These are phyloP conservation scores for Ophiocordyceps camponoti-floridani DNA, from an alignment of 2,329 filamentous ascomycete genomes.

Conservation along the genomic window DNA sequence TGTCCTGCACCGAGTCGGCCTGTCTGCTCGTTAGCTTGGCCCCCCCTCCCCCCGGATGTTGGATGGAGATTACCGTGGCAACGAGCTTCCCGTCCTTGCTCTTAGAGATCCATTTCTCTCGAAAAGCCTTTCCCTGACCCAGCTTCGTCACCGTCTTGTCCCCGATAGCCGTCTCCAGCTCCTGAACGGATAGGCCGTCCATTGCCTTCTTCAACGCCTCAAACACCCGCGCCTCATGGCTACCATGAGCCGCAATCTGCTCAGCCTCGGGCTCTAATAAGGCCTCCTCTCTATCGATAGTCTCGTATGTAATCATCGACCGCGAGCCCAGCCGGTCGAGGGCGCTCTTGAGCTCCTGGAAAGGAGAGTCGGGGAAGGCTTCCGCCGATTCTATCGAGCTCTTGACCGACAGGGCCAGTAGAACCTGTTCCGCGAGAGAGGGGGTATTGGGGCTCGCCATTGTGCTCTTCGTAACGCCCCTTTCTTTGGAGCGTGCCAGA, in stretches of 20 bases:
- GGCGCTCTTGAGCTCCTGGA: constrained; percentile 62
- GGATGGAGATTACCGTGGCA: constrained; percentile 23
- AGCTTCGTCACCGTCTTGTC: constrained; percentile 61
- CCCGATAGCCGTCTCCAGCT: constrained; percentile 51
- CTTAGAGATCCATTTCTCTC: constrained; percentile 52
- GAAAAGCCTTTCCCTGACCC: constrained; percentile 92
- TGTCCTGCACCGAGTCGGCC: constrained; percentile 62
- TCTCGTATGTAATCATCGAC: constrained; percentile 75
- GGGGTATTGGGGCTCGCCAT: constrained; percentile 24
- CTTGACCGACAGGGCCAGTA: constrained; percentile 45
- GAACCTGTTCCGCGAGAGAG: constrained; percentile 39
- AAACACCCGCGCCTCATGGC: constrained; percentile 70
- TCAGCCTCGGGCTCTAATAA: constrained; percentile 59
- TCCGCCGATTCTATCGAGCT: constrained; percentile 51
- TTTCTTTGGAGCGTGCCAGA: not conserved
- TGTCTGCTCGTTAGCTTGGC: constrained; percentile 7
- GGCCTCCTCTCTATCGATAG: constrained; percentile 62
- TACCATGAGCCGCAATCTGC: constrained; percentile 55
- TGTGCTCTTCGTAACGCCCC: constrained; percentile 2
- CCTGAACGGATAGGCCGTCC: constrained; percentile 66
- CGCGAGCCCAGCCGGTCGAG: constrained; percentile 73
- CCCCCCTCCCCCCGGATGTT: not conserved
- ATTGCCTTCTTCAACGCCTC: constrained; percentile 52
- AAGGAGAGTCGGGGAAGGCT: constrained; percentile 48
- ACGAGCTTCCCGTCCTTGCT: constrained; percentile 38